Evolutionary conservation across 179 eudicot species (phyloP).

Genomic region (Patellifolia procumbens): DNA sequence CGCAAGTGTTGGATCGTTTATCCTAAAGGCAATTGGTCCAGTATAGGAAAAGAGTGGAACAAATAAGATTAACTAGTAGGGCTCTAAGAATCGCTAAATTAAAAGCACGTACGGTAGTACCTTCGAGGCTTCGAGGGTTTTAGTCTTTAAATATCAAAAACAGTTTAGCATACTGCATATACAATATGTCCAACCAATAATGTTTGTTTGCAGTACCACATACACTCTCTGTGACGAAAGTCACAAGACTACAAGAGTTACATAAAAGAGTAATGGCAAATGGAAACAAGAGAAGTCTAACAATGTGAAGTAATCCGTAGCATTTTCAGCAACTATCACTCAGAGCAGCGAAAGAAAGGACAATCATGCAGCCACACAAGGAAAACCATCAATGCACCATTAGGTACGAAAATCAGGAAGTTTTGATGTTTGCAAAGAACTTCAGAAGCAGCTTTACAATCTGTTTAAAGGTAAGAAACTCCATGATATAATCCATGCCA

Average conservation of each 20-base stretch:
- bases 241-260: slow-evolving; percentile 9
- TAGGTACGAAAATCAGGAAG: neutral
- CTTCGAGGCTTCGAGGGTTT: too few relatives aligned
- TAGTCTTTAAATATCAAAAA: too few relatives aligned
- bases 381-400: neutral
- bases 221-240: slow-evolving; percentile 28
- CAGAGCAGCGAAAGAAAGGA: slow-evolving; percentile 5
- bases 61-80: too few relatives aligned
- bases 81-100: too few relatives aligned
- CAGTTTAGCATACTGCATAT: neutral
- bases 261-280: neutral
- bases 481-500: too few relatives aligned
- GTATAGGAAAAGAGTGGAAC: too few relatives aligned
- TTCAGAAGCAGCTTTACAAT: slow-evolving; percentile 1
- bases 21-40: too few relatives aligned
- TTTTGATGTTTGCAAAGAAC: too few relatives aligned
- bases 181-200: slow-evolving; percentile 7
- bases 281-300: slow-evolving; percentile 6
- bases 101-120: too few relatives aligned
- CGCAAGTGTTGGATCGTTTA: too few relatives aligned
- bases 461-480: neutral
- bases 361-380: slow-evolving; percentile 12
- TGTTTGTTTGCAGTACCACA: neutral
- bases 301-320: neutral
- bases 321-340: neutral